Evolutionary conservation across 805 yeast genomes (phyloP).

Genomic region (Saturnispora sekii): DNA sequence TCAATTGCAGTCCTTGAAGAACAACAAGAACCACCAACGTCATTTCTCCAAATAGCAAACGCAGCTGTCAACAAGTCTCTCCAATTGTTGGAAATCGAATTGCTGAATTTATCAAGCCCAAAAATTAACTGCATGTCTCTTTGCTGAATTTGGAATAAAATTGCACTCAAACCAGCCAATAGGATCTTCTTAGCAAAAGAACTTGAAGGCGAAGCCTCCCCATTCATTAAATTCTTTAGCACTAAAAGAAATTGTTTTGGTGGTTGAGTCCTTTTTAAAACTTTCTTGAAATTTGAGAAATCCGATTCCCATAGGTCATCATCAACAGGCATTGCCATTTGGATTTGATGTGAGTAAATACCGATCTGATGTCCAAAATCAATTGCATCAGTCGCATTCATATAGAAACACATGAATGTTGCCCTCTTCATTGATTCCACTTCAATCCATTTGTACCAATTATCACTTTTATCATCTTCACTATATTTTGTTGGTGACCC

Average conservation of each 20-base stretch:
- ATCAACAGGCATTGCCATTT: conserved; percentile 52
- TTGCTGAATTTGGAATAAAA: conserved; percentile 66
- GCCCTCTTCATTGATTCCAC: conserved; percentile 70
- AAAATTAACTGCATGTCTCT: conserved; percentile 51
- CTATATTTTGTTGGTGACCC: conserved; percentile 44
- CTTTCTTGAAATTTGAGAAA: conserved; percentile 15
- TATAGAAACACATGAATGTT: conserved; percentile 71
- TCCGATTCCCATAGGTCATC: conserved; percentile 46
- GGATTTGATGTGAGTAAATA: conserved; percentile 49
- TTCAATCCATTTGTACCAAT: conserved; percentile 64
- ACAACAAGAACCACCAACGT: conserved; percentile 31
- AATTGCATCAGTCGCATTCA: conserved; percentile 71
- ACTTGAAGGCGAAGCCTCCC: conserved; percentile 35
- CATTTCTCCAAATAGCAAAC: conserved; percentile 58
- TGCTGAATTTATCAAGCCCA: conserved; percentile 32
- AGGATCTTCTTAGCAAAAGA: conserved; percentile 59
- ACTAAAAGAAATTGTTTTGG: conserved; percentile 43
- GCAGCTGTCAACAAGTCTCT: conserved; percentile 61
- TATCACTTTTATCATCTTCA: conserved; percentile 16
- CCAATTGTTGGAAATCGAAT: conserved; percentile 42
- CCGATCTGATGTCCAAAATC: conserved; percentile 66
- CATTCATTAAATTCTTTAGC: conserved; percentile 48
- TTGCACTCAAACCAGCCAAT: conserved; percentile 55
- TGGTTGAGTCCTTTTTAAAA: conserved; percentile 19
- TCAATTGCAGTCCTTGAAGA: conserved; percentile 27